A percentile compares a stretch with the other conserved stretches of the same genome.
phyloP scores from a whole-genome alignment of 1,284 basidiomycete species.

The Rhodotorula sp. region DNA sequence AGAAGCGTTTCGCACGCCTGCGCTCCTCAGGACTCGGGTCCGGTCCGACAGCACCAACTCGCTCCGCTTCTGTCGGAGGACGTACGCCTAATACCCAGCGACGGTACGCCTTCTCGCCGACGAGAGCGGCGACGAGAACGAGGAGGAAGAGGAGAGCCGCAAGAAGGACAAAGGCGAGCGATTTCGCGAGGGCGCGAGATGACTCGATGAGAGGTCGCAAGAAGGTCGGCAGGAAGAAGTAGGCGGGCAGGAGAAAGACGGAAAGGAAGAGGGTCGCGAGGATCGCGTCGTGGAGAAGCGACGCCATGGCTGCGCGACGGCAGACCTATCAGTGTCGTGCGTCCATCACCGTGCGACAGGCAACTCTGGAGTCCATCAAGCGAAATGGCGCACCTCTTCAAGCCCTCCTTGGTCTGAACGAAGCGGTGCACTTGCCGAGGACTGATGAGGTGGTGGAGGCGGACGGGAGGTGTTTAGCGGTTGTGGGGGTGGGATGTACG shows the following conservation, averaged over 20 bases:
- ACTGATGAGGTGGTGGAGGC: no score
- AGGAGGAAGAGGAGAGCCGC: background rate
- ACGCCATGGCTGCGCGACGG: background rate
- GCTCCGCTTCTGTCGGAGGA: background rate
- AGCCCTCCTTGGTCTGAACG: no score
- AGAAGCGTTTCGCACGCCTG: conserved; percentile 4
- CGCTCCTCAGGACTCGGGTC: conserved; percentile 1
- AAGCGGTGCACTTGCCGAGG: no score
- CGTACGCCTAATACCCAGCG: conserved; percentile 2
- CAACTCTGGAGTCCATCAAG: no score
- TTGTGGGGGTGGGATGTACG: no score
- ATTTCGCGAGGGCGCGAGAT: background rate
- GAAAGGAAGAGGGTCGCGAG: background rate
- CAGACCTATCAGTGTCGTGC: background rate
- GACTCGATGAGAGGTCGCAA: background rate
- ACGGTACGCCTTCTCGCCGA: conserved; percentile 23
- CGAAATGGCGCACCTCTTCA: no score
- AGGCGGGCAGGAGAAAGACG: conserved; percentile 6
- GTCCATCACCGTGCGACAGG: no score
- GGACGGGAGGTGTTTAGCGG: no score
- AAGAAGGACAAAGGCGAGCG: conserved; percentile 8
- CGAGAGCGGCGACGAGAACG: conserved; percentile 11
- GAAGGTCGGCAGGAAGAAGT: conserved; percentile 18
- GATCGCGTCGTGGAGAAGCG: background rate
- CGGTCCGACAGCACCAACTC: background rate